Conservation (phyloP, 2,329 filamentous ascomycete species). For the Penicillium corylophilum region DNA sequence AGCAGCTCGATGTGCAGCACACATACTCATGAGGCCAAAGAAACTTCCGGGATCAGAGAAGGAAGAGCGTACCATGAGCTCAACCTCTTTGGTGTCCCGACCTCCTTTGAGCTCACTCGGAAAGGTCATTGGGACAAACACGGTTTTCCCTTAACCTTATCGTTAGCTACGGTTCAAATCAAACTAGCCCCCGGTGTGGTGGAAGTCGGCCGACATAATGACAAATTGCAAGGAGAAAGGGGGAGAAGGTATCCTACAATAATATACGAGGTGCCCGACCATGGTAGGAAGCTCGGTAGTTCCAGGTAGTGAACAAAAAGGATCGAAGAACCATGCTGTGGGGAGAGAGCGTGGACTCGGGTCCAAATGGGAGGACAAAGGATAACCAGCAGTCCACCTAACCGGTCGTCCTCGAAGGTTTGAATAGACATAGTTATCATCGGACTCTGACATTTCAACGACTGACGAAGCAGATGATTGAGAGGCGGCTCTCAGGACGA, state of each 20-base stretch:
- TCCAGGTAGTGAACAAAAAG: slow-evolving; percentile 35
- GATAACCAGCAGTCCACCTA: slow-evolving; percentile 19
- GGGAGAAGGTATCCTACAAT: slow-evolving; percentile 29
- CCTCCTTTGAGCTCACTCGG: slow-evolving; percentile 30
- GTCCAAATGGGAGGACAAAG: slow-evolving; percentile 13
- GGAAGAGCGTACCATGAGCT: slow-evolving; percentile 32
- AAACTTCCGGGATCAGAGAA: slow-evolving; percentile 39
- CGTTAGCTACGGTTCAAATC: slow-evolving; percentile 14
- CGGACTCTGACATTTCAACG: not conserved
- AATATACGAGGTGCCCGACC: slow-evolving; percentile 31
- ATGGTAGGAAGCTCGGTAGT: slow-evolving; percentile 24
- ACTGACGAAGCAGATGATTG: slow-evolving; percentile 13
- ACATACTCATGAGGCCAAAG: slow-evolving; percentile 41
- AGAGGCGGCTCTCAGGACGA: slow-evolving; percentile 14
- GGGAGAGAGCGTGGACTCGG: slow-evolving; percentile 20
- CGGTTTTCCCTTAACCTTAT: slow-evolving; percentile 27
- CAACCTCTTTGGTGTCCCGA: slow-evolving; percentile 25
- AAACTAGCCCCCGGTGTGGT: not conserved
- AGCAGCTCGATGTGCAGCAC: slow-evolving; percentile 40
- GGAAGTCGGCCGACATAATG: not conserved
- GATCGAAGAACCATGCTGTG: slow-evolving; percentile 32
- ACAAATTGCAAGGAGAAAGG: not conserved
- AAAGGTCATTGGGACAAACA: slow-evolving; percentile 43
- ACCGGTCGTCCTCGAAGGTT: slow-evolving; percentile 16
- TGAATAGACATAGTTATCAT: slow-evolving; percentile 1